These are phyloP conservation scores for Cytidiella melzeri DNA, from an alignment of 768 basidiomycete species.

Conservation along the genomic window DNA sequence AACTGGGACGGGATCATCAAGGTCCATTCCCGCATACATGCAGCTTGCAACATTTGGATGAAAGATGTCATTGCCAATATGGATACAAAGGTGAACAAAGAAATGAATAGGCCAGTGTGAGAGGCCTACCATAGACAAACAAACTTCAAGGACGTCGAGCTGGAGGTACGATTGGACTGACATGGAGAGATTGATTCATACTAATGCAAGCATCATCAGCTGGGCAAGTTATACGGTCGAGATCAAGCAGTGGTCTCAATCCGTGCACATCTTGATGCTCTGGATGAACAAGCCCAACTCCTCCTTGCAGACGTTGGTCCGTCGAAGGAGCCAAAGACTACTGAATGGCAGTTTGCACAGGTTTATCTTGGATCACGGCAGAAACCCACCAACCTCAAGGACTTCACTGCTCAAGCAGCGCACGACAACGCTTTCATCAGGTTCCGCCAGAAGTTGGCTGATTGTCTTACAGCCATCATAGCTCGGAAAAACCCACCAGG, in stretches of 20 bases:
- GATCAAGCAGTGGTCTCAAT: background rate
- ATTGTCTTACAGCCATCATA: background rate
- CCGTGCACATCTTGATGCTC: constrained; percentile 1
- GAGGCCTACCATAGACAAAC: constrained; percentile 1
- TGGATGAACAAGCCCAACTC: background rate
- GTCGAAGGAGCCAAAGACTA: background rate
- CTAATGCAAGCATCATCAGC: background rate
- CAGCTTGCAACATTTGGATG: constrained; percentile 3
- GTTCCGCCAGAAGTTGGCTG: background rate
- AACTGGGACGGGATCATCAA: constrained; percentile 13
- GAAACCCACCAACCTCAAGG: background rate
- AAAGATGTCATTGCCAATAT: constrained; percentile 12
- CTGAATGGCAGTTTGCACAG: background rate
- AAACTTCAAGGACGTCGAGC: constrained; percentile 5
- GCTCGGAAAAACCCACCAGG: background rate
- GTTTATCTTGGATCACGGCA: constrained; percentile 1
- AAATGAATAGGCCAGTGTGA: constrained; percentile 10
- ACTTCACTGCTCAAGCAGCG: background rate
- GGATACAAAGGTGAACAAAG: constrained; percentile 12
- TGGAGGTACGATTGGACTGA: constrained; percentile 3
- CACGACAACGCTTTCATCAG: background rate
- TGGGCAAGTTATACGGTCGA: background rate
- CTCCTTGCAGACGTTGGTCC: too few relatives aligned
- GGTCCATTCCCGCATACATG: constrained; percentile 9
- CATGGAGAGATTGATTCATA: background rate